phyloP scores from a whole-genome alignment of 805 yeast genomes.

The Candida xiaguanensis region DNA sequence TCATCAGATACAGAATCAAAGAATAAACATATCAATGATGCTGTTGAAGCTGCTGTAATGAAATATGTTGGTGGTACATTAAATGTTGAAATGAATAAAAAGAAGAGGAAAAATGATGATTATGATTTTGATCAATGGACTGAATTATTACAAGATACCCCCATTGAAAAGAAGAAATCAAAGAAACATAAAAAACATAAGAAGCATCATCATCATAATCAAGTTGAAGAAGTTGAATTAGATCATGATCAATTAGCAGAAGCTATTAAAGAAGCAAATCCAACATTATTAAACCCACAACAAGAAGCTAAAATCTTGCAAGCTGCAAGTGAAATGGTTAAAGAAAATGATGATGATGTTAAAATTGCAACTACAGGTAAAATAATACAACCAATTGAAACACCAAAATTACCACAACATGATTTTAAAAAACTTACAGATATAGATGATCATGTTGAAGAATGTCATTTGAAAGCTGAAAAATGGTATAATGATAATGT shows the following conservation, averaged over 20 bases:
- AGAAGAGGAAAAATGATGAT: constrained; percentile 36
- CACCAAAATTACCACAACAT: constrained; percentile 1
- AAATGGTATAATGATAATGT: constrained; percentile 29
- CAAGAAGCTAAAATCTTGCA: constrained; percentile 8
- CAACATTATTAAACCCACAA: constrained; percentile 17
- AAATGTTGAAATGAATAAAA: constrained; percentile 11
- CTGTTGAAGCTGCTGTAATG: constrained; percentile 79
- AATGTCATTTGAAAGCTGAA: constrained; percentile 32
- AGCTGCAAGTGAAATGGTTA: constrained; percentile 7
- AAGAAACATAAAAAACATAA: not conserved
- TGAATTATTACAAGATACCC: constrained; percentile 41
- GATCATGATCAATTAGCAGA: constrained; percentile 61
- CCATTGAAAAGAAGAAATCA: constrained; percentile 10
- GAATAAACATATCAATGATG: constrained; percentile 40
- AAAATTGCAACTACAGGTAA: not conserved
- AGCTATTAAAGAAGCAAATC: constrained; percentile 62
- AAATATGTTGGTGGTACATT: constrained; percentile 65
- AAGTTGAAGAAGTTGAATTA: constrained; percentile 38
- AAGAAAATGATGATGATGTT: not conserved
- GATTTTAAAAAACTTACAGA: constrained; percentile 22
- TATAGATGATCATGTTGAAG: constrained; percentile 32
- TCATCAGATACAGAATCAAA: constrained; percentile 14
- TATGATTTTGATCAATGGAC: constrained; percentile 56
- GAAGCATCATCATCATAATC: no score
- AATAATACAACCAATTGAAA: not conserved